These are phyloP conservation scores for Speleostelium caveatum DNA, from an alignment of 78 protist genomes.

Conservation along the genomic window DNA sequence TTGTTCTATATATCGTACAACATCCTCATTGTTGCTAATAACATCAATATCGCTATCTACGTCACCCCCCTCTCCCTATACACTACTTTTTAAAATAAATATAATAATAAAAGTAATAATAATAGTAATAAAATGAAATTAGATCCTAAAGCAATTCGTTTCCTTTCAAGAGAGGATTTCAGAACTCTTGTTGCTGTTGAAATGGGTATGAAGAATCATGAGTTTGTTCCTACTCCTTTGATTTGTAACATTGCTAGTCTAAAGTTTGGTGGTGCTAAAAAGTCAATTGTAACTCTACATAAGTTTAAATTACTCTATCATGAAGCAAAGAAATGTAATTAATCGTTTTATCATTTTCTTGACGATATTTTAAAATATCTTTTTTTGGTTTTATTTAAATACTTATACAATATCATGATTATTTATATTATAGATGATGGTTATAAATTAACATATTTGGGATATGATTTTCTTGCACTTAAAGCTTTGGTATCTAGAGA, in stretches of 20 bases:
- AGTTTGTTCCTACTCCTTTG: constrained; percentile 93
- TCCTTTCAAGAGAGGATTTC: constrained; percentile 90
- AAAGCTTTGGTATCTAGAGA: constrained; percentile 90
- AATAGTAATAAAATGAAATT: constrained; percentile 52
- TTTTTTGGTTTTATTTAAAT: not conserved
- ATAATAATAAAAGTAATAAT: not conserved
- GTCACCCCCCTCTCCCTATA: too few relatives aligned
- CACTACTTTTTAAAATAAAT: too few relatives aligned
- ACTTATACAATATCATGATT: not conserved
- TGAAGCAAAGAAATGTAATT: constrained; percentile 83
- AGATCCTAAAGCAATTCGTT: constrained; percentile 88
- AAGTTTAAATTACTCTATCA: constrained; percentile 91
- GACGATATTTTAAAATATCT: too few relatives aligned
- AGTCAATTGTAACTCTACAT: constrained; percentile 76
- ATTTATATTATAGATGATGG: constrained; percentile 89
- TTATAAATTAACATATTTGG: constrained; percentile 94
- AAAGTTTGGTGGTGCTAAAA: constrained; percentile 80
- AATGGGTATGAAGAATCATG: constrained; percentile 96
- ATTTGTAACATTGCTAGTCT: constrained; percentile 91
- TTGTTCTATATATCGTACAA: too few relatives aligned
- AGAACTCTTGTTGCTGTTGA: constrained; percentile 96
- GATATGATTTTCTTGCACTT: constrained; percentile 98
- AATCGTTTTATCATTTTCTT: not conserved
- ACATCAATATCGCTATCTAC: too few relatives aligned
- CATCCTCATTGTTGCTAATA: too few relatives aligned